Evolutionary conservation across 2,329 filamentous ascomycete species (phyloP), one percentile per base, ranked within the genome.

Genomic region (Aspergillus oerlinghausenensis): DNA sequence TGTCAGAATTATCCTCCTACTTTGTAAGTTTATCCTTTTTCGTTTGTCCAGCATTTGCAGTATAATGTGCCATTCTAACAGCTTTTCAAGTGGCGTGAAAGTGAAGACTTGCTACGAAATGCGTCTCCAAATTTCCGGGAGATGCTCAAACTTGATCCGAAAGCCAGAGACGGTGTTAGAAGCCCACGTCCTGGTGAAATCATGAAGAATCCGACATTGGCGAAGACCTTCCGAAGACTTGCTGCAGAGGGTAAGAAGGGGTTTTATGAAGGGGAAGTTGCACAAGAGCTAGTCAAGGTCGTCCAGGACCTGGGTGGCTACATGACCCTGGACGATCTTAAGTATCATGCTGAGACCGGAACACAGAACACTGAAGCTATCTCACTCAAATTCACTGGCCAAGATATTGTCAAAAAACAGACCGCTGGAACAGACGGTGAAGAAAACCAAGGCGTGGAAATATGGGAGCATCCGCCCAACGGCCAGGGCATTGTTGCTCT

Each of bases 381-480:
- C 63, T 92, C 89, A 0, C 80, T 97, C 51, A 85, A 87, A 58
- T 93, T 92, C 73, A 82, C 79, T 0, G 88, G 88, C 8, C 88
- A 91, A 65, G 79, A 79, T 19, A 78, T 85, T 23, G 77, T 71
- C 1, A 74, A 80, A 52, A 75, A 71, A 0, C 79, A 81, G 42
- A 71, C 70, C 8, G 61, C 74, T 42, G 76, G 76, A 52, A 75
- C 78, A 8, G 72, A 79, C 40, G 76, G 75, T 35, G 68, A 73
- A 40, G 56, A 68, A 8, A 70, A 74, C 60, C 70, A 77, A 67
- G 78, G 73, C 9, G 82, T 97, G 45, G 87, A 96, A 68, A 79
- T 99, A 0, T 97, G 93, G 93, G 94, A 99, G 70, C 93, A 97
- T 70, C 92, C 93, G 38, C 94, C 94, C 8, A 97, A 97, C 67